These are phyloP conservation scores for Trametes gibbosa DNA, from an alignment of 768 basidiomycete genomes.

Conservation along the genomic window DNA sequence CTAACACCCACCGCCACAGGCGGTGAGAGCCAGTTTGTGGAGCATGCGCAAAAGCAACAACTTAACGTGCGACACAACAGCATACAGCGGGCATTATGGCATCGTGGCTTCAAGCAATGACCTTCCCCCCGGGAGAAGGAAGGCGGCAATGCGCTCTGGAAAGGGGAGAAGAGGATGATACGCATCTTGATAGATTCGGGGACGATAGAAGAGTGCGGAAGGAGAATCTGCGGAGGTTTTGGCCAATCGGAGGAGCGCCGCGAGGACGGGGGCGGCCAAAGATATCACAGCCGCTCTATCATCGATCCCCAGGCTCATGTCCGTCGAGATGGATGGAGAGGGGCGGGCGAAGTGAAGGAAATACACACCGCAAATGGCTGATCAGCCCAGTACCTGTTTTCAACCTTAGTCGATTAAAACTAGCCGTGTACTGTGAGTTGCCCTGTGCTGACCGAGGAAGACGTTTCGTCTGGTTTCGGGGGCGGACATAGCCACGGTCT, in stretches of 20 bases:
- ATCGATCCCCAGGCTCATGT: constrained; percentile 19
- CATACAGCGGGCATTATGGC: too few relatives aligned
- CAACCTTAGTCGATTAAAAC: constrained; percentile 1
- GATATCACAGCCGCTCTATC: constrained; percentile 12
- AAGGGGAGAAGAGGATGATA: not conserved
- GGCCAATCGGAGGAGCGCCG: constrained; percentile 16
- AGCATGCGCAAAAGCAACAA: too few relatives aligned
- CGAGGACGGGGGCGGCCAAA: not conserved
- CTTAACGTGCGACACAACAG: too few relatives aligned
- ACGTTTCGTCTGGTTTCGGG: not conserved
- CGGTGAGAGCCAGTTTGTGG: too few relatives aligned
- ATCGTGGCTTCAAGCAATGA: not conserved
- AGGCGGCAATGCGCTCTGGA: not conserved
- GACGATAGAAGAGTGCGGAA: constrained; percentile 1
- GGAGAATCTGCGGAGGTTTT: not conserved
- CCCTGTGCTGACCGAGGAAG: not conserved
- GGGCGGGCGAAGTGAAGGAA: constrained; percentile 12
- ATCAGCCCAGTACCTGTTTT: not conserved
- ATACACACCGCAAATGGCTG: not conserved
- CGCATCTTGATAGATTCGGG: constrained; percentile 13
- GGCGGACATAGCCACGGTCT: too few relatives aligned
- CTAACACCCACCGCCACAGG: too few relatives aligned
- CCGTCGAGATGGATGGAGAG: constrained; percentile 14
- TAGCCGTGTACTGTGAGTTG: not conserved
- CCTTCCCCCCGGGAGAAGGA: not conserved